These are phyloP conservation scores for Solanum phureja DNA, from an alignment of 257 asterid genomes.

Conservation along the genomic window DNA sequence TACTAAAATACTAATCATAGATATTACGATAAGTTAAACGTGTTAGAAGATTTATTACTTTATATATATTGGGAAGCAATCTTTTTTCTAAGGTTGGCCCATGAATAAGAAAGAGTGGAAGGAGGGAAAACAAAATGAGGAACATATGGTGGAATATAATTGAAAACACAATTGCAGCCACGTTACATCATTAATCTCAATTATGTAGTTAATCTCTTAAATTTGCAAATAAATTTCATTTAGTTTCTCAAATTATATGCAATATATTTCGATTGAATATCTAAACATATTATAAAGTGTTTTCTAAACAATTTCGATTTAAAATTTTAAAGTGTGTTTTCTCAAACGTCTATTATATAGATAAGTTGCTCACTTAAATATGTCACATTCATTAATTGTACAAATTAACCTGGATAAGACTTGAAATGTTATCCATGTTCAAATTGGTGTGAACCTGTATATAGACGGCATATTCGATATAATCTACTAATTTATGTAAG, in stretches of 20 bases:
- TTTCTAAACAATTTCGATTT: too few relatives aligned
- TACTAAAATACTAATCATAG: neutral
- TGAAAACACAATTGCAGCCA: neutral
- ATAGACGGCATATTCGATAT: neutral
- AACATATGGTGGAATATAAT: neutral
- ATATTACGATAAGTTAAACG: neutral
- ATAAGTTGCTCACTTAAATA: neutral
- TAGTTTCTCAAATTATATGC: too few relatives aligned
- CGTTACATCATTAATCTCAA: neutral
- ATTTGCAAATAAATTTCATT: too few relatives aligned
- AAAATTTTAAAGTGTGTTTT: too few relatives aligned
- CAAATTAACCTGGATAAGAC: neutral
- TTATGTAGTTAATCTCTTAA: too few relatives aligned
- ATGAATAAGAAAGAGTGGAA: neutral
- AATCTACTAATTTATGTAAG: too few relatives aligned
- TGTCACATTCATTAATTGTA: neutral
- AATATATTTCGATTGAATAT: too few relatives aligned
- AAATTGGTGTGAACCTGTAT: too few relatives aligned
- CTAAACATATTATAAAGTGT: too few relatives aligned
- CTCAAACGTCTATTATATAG: neutral
- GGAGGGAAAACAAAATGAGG: neutral
- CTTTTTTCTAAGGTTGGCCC: neutral
- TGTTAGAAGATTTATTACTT: neutral
- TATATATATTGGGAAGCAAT: neutral
- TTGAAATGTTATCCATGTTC: neutral